phyloP scores from a whole-genome alignment of 1,284 basidiomycete genomes.

The Tilletia caries region DNA sequence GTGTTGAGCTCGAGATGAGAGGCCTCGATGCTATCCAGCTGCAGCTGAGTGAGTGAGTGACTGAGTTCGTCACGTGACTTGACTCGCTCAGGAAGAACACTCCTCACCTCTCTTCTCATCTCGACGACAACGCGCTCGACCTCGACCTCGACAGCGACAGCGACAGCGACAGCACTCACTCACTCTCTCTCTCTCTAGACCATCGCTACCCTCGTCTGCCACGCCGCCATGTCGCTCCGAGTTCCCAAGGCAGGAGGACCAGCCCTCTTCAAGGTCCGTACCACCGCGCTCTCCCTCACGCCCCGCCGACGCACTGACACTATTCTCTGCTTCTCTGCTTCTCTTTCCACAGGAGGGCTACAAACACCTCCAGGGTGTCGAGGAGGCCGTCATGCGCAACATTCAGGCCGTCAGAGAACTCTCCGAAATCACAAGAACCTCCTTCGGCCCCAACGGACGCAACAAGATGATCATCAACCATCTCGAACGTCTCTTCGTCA shows the following conservation, averaged over 20 bases:
- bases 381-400: slow-evolving; percentile 81
- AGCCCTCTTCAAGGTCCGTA: slow-evolving; percentile 76
- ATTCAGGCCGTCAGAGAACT: slow-evolving; percentile 92
- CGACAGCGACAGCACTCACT: too few relatives aligned
- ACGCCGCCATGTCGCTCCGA: slow-evolving; percentile 74
- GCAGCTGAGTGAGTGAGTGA: too few relatives aligned
- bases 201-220: too few relatives aligned
- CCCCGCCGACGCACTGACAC: background rate
- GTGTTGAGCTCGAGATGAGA: background rate
- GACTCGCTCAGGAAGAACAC: too few relatives aligned
- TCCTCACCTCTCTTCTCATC: too few relatives aligned
- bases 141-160: slow-evolving; percentile 4
- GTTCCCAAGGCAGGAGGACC: slow-evolving; percentile 84
- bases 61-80: too few relatives aligned
- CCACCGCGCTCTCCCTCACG: background rate
- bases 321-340: too few relatives aligned
- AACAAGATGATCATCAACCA: slow-evolving; percentile 61
- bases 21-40: background rate
- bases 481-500: slow-evolving; percentile 90
- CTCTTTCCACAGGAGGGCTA: slow-evolving; percentile 27
- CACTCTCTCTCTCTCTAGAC: too few relatives aligned
- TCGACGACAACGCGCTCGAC: too few relatives aligned
- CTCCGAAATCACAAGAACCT: slow-evolving; percentile 89
- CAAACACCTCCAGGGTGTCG: slow-evolving; percentile 80
- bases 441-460: slow-evolving; percentile 85